Percentiles rank a stretch among this genome's conserved stretches.
Conservation (phyloP, 257 asterid species). For the Paulownia fortunei region DNA sequence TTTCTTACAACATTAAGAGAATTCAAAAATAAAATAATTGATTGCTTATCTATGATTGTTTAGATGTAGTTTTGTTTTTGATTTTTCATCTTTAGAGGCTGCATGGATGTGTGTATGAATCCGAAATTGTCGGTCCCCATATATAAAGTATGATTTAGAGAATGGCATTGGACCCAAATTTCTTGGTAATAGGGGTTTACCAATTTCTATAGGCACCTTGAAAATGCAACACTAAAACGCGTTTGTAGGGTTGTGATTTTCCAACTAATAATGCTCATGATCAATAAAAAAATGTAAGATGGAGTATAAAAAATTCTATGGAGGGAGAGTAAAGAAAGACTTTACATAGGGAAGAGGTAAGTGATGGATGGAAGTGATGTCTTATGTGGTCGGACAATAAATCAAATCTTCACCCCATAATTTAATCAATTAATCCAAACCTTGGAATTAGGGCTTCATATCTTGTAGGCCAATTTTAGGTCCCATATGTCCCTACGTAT, state of each 20-base stretch:
- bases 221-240: slow-evolving; percentile 60
- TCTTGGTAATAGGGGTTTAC: slow-evolving; percentile 41
- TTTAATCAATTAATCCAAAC: background rate
- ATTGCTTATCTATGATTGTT: background rate
- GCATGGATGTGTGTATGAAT: background rate
- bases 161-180: slow-evolving; percentile 40
- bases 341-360: slow-evolving; percentile 45
- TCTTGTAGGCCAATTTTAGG: slow-evolving; percentile 33
- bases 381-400: slow-evolving; percentile 67
- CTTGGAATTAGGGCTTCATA: slow-evolving; percentile 34
- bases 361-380: slow-evolving; percentile 54
- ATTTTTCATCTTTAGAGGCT: background rate
- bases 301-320: background rate
- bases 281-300: slow-evolving; percentile 22
- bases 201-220: slow-evolving; percentile 52
- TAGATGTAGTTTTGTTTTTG: background rate
- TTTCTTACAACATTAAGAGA: background rate
- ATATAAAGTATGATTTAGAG: background rate
- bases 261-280: slow-evolving; percentile 50
- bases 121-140: slow-evolving; percentile 31
- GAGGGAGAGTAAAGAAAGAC: background rate
- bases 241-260: slow-evolving; percentile 58
- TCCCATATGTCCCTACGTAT: slow-evolving; percentile 47
- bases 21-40: background rate
- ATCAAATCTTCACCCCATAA: slow-evolving; percentile 35